Conservation (phyloP, 73 alveolate genomes). For the Tetrahymena borealis region DNA sequence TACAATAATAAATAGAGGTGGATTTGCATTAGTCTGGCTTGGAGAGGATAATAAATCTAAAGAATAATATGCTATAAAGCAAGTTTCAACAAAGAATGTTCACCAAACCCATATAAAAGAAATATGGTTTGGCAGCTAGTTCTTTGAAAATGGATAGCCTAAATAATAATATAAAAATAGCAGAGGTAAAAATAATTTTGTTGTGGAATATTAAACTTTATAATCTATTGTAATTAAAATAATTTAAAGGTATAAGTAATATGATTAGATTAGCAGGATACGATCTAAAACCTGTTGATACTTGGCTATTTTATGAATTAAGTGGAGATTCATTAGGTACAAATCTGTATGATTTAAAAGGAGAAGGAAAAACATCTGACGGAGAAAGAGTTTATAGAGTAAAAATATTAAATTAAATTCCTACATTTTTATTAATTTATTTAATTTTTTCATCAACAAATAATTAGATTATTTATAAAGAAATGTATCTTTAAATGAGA, state of each 20-base stretch:
- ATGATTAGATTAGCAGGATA: slow-evolving; percentile 21
- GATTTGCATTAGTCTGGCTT: slow-evolving; percentile 40
- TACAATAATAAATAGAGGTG: not conserved
- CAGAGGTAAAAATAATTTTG: not conserved
- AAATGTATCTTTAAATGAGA: not conserved
- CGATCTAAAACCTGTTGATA: slow-evolving; percentile 3
- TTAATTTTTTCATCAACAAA: not conserved
- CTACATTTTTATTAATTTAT: not conserved
- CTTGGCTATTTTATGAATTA: slow-evolving; percentile 24
- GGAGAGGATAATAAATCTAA: slow-evolving; percentile 10
- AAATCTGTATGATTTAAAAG: slow-evolving; percentile 24
- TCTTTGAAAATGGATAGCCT: slow-evolving; percentile 22
- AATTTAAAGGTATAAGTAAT: slow-evolving; percentile 4
- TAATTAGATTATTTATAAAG: not conserved
- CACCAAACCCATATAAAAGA: slow-evolving; percentile 41
- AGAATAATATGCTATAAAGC: slow-evolving; percentile 18
- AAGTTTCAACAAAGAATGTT: slow-evolving; percentile 16
- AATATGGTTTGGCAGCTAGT: slow-evolving; percentile 18
- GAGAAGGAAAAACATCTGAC: not conserved
- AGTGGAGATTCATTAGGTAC: slow-evolving; percentile 45
- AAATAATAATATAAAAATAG: not conserved
- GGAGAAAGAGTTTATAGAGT: not conserved
- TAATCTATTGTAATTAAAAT: not conserved
- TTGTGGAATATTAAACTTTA: too few relatives aligned
- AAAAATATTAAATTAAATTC: too few relatives aligned